Evolutionary conservation across 2,329 filamentous ascomycete species (phyloP), one percentile per base, ranked within the genome.

Genomic region (Cercospora beticola): DNA sequence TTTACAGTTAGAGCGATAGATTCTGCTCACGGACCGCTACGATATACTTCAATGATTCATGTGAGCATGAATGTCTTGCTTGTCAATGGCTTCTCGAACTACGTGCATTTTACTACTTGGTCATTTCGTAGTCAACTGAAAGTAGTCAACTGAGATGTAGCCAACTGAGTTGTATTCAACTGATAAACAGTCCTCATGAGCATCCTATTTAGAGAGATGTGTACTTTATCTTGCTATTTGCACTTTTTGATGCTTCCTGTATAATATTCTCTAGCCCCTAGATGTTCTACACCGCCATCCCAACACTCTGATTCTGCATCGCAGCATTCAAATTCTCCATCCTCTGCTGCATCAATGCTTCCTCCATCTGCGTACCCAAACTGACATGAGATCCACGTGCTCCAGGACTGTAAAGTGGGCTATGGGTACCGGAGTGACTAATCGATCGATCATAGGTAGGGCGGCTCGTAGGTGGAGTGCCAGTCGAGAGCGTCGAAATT

Each of bases 251-350:
- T 40, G 36, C 36, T 40, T 40, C 30, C 16, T n/a, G 16, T 40
- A 40, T 40, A 8, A 16, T 8, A 49, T 49, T 3, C 8, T 5
- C 18, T 14, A 12, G 10, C 46, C 21, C 2, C 4, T 14, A 14
- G 7, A 54, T 30, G 1, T 23, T 49, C 30, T 56, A 75, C 43
- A 68, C 74, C 23, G 73, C 72, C 31, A 76, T 66, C 1, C 72
- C 72, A 57, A 76, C 67, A 10, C 56, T 65, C 33, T 73, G 71
- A 18, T 76, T 76, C 43, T 72, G 62, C 70, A 76, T 69, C 4
- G 74, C 72, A 40, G 76, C 76, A 59, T 76, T 68, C 65, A 76
- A 72, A 21, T 78, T 78, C 66, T 76, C 76, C 69, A 76, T 66
- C 46, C 70, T 68, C 65, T 75, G 71, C 62, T 72, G 70, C 66